These are phyloP conservation scores for Penicillium griseofulvum DNA, from an alignment of 2,329 filamentous ascomycete genomes.

Conservation along the genomic window DNA sequence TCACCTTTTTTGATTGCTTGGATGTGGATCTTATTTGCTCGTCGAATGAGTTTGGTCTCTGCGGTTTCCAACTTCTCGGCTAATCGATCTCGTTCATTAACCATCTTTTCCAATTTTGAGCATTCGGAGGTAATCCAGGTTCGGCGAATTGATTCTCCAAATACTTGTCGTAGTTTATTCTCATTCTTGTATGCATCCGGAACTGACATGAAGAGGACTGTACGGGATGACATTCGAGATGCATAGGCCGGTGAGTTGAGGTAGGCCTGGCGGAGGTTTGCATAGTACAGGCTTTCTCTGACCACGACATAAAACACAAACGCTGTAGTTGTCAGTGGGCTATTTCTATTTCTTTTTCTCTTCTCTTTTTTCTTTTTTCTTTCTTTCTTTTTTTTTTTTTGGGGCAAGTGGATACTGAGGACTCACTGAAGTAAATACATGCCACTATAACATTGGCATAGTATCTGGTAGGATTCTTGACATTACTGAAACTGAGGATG, in stretches of 20 bases:
- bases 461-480: conserved; percentile 62
- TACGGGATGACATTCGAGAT: conserved; percentile 80
- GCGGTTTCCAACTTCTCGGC: conserved; percentile 78
- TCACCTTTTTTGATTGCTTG: conserved; percentile 52
- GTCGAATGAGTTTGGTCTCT: conserved; percentile 80
- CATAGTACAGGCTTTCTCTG: conserved; percentile 84
- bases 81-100: conserved; percentile 74
- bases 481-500: conserved; percentile 75
- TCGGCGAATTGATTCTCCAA: conserved; percentile 74
- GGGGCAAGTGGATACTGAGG: not conserved
- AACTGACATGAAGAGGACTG: conserved; percentile 83
- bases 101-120: conserved; percentile 71
- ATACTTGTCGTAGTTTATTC: conserved; percentile 69
- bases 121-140: conserved; percentile 82
- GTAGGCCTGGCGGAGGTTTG: conserved; percentile 88
- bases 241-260: conserved; percentile 80
- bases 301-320: conserved; percentile 86
- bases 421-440: conserved; percentile 71
- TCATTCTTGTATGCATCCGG: conserved; percentile 75
- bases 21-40: conserved; percentile 67
- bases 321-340: conserved; percentile 34
- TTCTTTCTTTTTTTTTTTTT: no score
- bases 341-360: not conserved
- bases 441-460: conserved; percentile 76
- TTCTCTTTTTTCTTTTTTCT: no score